Conservation (phyloP, 345 rosid species). For the Acer negundo region DNA sequence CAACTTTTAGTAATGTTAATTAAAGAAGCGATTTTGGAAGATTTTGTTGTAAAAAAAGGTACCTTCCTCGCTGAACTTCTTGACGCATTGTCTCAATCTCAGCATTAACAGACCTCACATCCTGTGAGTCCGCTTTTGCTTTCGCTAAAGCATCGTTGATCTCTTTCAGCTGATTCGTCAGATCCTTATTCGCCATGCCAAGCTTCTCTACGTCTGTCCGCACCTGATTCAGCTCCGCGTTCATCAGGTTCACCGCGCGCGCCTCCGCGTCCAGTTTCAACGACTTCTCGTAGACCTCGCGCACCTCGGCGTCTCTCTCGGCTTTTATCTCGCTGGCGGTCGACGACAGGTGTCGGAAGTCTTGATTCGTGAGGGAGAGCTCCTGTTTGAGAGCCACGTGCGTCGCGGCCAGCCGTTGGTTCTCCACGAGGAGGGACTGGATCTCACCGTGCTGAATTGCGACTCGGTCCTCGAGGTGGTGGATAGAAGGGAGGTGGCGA, state of each 20-base stretch:
- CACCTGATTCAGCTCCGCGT: constrained; percentile 60
- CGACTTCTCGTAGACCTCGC: constrained; percentile 68
- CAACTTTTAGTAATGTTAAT: background rate
- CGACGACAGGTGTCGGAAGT: constrained; percentile 45
- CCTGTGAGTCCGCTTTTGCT: constrained; percentile 48
- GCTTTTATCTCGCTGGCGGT: constrained; percentile 53
- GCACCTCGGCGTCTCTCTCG: constrained; percentile 63
- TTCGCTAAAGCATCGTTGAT: constrained; percentile 47
- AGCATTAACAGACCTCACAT: constrained; percentile 36
- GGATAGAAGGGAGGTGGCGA: constrained; percentile 17
- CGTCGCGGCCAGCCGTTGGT: constrained; percentile 60
- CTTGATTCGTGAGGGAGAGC: constrained; percentile 55
- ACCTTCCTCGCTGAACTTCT: constrained; percentile 82
- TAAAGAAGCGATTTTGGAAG: background rate
- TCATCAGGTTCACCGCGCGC: constrained; percentile 50
- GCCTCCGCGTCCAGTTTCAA: constrained; percentile 68
- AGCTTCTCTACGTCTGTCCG: constrained; percentile 50
- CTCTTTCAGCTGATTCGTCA: constrained; percentile 40
- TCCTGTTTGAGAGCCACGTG: constrained; percentile 78
- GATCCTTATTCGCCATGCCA: constrained; percentile 40
- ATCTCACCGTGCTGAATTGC: constrained; percentile 70
- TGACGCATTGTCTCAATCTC: constrained; percentile 54
- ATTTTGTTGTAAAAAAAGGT: constrained; percentile 5
- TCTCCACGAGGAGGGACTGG: constrained; percentile 65
- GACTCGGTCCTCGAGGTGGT: constrained; percentile 71